Evolutionary conservation across 768 basidiomycete species (phyloP), one percentile per base, ranked within the genome.

Genomic region (Naganishia friedmannii): DNA sequence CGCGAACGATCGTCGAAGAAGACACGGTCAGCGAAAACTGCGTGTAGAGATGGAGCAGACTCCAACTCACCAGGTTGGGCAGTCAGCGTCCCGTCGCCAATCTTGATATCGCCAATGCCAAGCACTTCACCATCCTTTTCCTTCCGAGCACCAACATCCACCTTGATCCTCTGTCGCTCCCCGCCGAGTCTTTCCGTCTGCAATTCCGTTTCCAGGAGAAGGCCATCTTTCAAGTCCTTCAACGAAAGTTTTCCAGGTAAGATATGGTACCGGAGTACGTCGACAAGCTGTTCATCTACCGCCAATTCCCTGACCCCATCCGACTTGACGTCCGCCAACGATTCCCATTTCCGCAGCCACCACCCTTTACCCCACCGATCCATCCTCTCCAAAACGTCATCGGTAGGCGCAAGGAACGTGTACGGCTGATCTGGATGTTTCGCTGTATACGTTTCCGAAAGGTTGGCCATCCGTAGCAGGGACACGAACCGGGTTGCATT

Each of bases 401-500:
- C 93, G 56, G 85, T 84, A 0, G 92, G 93, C 0, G 94, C 96
- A 55, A 98, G 88, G 70, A 99, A 93, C 0, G 96, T 98, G 82
- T 89, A 90, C 48, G 87, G 82, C 34, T 75, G 66, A 0, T 39
- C 54, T 21, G 75, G 72, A 51, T 77, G 72, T 15, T 75, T 72
- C 34, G 79, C 70, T 32, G 80, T 77, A 68, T 83, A 84, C 19
- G 67, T 72, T 7, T 77, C 69, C 12, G 83, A 81, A 0, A 99
- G 86, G 72, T 90, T 84, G 34, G 90, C 91, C 3, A 91, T 90
- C 73, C 91, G 92, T 31, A 99, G 83, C 28, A 97, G 84, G 7
- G 89, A 88, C 65, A 98, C 90, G 79, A 98, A 98, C 34, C 86
- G 85, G 1, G 91, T 90, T 82, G 94, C 96, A 77, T 96, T 92